Evolutionary conservation across 192 early-diverging fungal genomes (phyloP), one percentile per base, ranked within the genome.

Genomic region (Coemansia erecta): DNA sequence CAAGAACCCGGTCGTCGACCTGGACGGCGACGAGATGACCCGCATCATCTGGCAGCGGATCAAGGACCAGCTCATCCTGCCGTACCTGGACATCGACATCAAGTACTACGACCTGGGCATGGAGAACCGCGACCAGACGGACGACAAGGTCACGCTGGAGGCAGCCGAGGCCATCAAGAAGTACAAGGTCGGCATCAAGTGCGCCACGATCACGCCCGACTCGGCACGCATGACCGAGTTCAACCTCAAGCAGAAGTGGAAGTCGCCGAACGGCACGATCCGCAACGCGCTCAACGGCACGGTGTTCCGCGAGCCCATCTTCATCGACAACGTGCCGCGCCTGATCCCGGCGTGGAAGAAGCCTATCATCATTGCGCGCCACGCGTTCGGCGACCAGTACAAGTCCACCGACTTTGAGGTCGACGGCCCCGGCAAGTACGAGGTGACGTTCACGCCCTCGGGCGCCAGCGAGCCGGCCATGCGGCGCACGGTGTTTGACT

Each of bases 321-420:
- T 98, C 52, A 82, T 97, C 62, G 87, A 90, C 53, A 94, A 90
- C 62, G 85, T 98, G 42, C 96, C 96, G 14, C 81, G 91, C 43
- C 66, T 98, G 56, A 92, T 98, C 31, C 94, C 95, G 14, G 90
- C 90, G 18, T 95, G 93, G 93, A 94, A 88, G 47, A 84, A 94
- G 68, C 93, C 95, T 60, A 98, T 98, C 72, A 81, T 94, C 61
- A 90, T 98, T 73, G 96, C 94, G 39, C 88, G 96, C 68, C 96
- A 98, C 59, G 96, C 96, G 52, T 93, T 91, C 63, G 96, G 96
- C 68, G 96, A 98, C 82, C 96, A 97, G 92, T 99, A 99, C 89
- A 84, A 85, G 69, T 88, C 95, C 7, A 98, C 97, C 18, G 97
- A 99, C 77, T 93, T 99, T 83, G 85, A 95, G 69, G 89, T 89